Evolutionary conservation across 108 stramenopile genomes (phyloP).

Genomic region (Schizochytrium sp.): DNA sequence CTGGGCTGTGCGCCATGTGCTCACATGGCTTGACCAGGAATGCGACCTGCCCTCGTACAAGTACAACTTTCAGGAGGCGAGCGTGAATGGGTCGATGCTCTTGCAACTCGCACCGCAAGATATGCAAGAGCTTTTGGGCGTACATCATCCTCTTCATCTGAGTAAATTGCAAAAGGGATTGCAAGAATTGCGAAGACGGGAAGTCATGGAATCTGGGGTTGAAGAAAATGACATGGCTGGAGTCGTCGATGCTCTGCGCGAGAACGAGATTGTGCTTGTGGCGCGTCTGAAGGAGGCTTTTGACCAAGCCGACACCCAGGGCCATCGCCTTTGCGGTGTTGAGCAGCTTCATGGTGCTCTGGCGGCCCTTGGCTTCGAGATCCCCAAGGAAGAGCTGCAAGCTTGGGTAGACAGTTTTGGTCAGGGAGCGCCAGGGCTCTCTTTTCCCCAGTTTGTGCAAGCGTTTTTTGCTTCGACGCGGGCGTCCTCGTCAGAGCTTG

Average conservation of each 20-base stretch:
- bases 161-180: neutral
- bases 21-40: neutral
- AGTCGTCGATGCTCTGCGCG: neutral
- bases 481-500: neutral
- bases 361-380: neutral
- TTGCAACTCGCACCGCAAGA: neutral
- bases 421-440: neutral
- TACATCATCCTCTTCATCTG: neutral
- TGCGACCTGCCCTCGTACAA: conserved; percentile 6
- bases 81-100: neutral
- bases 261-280: neutral
- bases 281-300: neutral
- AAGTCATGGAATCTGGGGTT: neutral
- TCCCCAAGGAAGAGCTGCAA: neutral
- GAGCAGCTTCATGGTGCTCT: neutral
- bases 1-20: neutral
- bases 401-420: neutral
- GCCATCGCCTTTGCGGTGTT: neutral
- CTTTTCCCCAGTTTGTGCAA: neutral
- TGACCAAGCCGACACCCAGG: neutral
- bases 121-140: neutral
- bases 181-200: neutral
- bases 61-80: conserved; percentile 15
- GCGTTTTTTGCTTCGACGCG: neutral
- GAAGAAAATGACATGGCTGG: neutral